Evolutionary conservation across 257 asterid species (phyloP), one percentile per base, ranked within the genome.

Genomic region (Solanum appendiculatum): DNA sequence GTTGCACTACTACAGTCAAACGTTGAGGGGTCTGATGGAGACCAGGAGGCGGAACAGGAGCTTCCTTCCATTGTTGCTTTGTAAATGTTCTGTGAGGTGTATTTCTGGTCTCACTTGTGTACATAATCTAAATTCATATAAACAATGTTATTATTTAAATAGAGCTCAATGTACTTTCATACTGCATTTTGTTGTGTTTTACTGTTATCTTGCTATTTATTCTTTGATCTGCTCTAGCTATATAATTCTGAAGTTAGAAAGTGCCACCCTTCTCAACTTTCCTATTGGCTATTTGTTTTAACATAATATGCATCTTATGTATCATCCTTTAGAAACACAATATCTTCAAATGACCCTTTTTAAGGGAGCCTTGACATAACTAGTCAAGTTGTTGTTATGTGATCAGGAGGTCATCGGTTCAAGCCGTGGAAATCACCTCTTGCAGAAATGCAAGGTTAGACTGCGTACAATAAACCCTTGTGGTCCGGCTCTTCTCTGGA

Each of bases 11-110:
- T 75, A 58, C 95, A 95, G 99, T 81, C 84, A 31, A 89, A 86
- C 54, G 54, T 87, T 13, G 99, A 95, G 70, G 92, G 91, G 80
- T 86, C 90, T 3, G 98, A 95, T 80, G 97, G 93, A 84, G 99
- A 95, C 88, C 87, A 90, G 13, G 99, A 94, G 90, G 96, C 42
- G 44, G 99, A 95, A 87, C 98, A 92, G 18, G 99, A 97, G 88
- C 97, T 95, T 87, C 98, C 99, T 68, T 97, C 99, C 36, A 93
- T 97, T 42, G 99, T 88, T 88, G 99, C 99, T 34, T 86, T 97
- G 92, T 97, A 89, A 93, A 88, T 85, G 42, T 85, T 75, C 27
- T 21, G 20, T 82, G 89, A 85, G 82, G 81, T 83, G 87, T 74
- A 56, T 82, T 46, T 82, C 80, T 64, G 56, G 87, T 44, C 87